Evolutionary conservation across 2,329 filamentous ascomycete genomes (phyloP).

Genomic region (Albophoma yamanashiensis): DNA sequence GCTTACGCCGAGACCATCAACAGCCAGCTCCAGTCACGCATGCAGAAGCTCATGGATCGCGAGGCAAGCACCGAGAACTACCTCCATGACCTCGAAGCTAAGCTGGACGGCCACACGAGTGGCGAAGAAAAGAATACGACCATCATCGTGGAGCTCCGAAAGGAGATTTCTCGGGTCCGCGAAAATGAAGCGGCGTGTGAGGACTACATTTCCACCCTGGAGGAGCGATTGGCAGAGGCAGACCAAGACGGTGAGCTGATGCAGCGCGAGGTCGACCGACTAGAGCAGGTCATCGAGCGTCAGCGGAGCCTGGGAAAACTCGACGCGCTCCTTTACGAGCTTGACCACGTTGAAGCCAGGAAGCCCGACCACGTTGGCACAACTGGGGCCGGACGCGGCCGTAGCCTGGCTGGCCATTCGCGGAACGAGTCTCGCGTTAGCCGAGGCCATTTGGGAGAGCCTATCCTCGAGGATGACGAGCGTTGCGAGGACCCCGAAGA

Average conservation of each 20-base stretch:
- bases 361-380: conserved; percentile 18
- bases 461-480: conserved; percentile 43
- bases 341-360: conserved; percentile 62
- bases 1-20: conserved; percentile 91
- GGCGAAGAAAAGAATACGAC: conserved; percentile 89
- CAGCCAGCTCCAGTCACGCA: conserved; percentile 72
- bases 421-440: conserved; percentile 43
- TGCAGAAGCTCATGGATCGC: conserved; percentile 89
- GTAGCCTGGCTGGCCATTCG: conserved; percentile 39
- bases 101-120: conserved; percentile 79
- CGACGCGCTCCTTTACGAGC: conserved; percentile 82
- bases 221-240: conserved; percentile 88
- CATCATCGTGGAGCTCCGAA: conserved; percentile 77
- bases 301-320: conserved; percentile 92
- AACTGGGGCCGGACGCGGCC: conserved; percentile 31
- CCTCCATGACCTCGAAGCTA: conserved; percentile 80
- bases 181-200: conserved; percentile 87
- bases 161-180: conserved; percentile 76
- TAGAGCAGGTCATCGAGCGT: conserved; percentile 91
- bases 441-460: conserved; percentile 41
- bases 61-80: conserved; percentile 89
- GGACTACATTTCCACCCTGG: conserved; percentile 93
- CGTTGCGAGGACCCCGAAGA: conserved; percentile 32
- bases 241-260: conserved; percentile 95
- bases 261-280: conserved; percentile 88